Base-by-base conservation (phyloP, 306 rosid genomes). In the Lupinus albus region DNA sequence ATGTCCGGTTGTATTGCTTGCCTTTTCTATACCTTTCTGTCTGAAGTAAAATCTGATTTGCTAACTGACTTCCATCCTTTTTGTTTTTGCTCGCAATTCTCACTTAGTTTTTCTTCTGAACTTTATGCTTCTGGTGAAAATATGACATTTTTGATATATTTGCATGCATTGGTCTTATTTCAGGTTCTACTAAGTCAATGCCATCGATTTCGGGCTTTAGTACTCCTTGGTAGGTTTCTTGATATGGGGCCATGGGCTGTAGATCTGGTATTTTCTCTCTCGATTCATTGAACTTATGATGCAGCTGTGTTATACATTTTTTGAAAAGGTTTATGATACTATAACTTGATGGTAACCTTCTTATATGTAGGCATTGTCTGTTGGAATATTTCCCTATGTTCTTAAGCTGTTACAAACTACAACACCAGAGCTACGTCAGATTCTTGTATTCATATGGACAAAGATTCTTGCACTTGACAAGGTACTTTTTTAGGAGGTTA, bases 241-340 rank as follows among this genome's bases (percentile, higher is more conserved):
- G 97, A 94, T 77, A 91, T 94, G 99, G 99, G 99, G 60, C 84
- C 96, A 60, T 94, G 99, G 99, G 99, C 99, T 54, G 99, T 94
- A 67, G 99, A 94, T 79, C 85, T 94, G 95, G 99, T 94, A 83
- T 70, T 46, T 50, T 41, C 14, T 67, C 4, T 25, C 68, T 33
- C 64, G 28, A 16, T 62, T 74, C 33, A 32, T 66, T 15, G 17
- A 46, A 46, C 67, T 69, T 46, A 12, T 75, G 21, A 56, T 62
- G 62, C 55, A 32, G 39, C 58, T 76, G 11, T 64, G 48, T 48
- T 44, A 52, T 46, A n/a, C 45, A 45, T 63, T 7, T 73, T 73
- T 17, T 41, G 3, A 11, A 47, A 68, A 38, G 55, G 30, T 25
- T 25, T 56, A n/a, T 61, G 18, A 42, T 71, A 57, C 46, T 60